These are phyloP conservation scores for Naganishia friedmannii DNA, from an alignment of 768 basidiomycete genomes.

Conservation along the genomic window DNA sequence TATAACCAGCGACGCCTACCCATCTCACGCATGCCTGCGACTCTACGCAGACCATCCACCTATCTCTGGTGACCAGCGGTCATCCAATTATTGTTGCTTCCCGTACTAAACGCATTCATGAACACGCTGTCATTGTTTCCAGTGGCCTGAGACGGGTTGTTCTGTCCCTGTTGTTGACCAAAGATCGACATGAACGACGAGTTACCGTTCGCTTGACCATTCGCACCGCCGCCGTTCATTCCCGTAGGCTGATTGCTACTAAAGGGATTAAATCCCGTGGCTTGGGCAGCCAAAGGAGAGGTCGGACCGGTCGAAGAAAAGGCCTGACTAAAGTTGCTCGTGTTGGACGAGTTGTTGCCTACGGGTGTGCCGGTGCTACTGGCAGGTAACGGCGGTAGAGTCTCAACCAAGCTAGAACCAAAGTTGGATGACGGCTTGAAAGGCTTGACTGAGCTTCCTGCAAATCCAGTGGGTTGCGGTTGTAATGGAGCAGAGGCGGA, in stretches of 20 bases:
- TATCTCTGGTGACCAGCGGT: constrained; percentile 2
- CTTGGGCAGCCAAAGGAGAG: constrained; percentile 8
- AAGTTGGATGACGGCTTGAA: constrained; percentile 81
- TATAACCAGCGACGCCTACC: too few relatives aligned
- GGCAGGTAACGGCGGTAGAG: constrained; percentile 70
- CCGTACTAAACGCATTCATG: constrained; percentile 7
- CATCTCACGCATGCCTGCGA: too few relatives aligned
- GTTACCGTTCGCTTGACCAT: constrained; percentile 6
- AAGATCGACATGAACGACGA: constrained; percentile 25
- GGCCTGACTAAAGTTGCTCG: neutral
- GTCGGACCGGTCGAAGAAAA: constrained; percentile 5
- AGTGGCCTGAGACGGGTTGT: neutral
- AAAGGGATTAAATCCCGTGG: constrained; percentile 31
- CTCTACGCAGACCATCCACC: neutral
- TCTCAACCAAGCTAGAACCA: constrained; percentile 69
- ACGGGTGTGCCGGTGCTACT: constrained; percentile 35
- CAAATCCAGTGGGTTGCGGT: constrained; percentile 59
- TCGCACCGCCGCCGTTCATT: neutral
- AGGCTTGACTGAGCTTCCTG: constrained; percentile 62
- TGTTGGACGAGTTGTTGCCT: neutral
- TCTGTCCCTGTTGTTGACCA: constrained; percentile 6
- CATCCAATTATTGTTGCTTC: constrained; percentile 27
- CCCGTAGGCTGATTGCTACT: constrained; percentile 4
- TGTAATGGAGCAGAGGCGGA: constrained; percentile 53
- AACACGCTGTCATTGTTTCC: neutral